phyloP scores from a whole-genome alignment of 164 flowering plant genomes.

The Berberis thunbergii region DNA sequence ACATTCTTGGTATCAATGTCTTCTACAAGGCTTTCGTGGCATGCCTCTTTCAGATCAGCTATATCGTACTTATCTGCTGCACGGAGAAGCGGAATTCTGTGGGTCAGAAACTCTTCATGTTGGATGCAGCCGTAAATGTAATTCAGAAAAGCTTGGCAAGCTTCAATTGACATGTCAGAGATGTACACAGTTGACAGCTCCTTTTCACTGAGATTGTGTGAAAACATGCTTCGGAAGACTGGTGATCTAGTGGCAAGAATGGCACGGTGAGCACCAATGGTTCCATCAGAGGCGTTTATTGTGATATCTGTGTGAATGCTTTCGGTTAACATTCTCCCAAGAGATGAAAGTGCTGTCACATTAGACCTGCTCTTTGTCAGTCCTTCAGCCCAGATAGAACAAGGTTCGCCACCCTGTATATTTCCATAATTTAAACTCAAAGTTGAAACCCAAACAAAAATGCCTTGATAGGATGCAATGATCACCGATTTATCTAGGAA shows the following conservation, averaged over 20 bases:
- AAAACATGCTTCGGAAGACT: conserved; percentile 88
- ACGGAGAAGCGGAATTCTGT: conserved; percentile 63
- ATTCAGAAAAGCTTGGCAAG: conserved; percentile 64
- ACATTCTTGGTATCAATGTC: conserved; percentile 83
- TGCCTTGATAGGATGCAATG: too few species aligned
- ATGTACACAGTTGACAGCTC: conserved; percentile 68
- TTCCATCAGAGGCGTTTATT: conserved; percentile 72
- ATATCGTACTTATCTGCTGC: conserved; percentile 94
- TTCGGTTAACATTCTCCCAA: conserved; percentile 78
- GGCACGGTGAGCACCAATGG: conserved; percentile 74
- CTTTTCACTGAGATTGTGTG: conserved; percentile 83
- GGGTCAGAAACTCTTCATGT: conserved; percentile 57
- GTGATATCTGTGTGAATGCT: conserved; percentile 74
- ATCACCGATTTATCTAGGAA: too few species aligned
- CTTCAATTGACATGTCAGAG: conserved; percentile 75
- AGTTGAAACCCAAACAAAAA: too few species aligned
- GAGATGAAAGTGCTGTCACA: conserved; percentile 40
- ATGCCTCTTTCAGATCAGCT: conserved; percentile 69
- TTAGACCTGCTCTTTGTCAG: conserved; percentile 27
- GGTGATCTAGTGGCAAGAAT: conserved; percentile 80
- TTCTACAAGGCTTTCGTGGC: conserved; percentile 80
- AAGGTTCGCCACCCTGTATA: conserved; percentile 64
- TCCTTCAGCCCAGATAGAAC: conserved; percentile 73
- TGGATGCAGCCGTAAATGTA: conserved; percentile 72
- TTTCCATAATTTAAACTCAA: background rate